Base-by-base conservation (phyloP, 2,329 filamentous ascomycete species). In the Calonectria pseudoturangicola region DNA sequence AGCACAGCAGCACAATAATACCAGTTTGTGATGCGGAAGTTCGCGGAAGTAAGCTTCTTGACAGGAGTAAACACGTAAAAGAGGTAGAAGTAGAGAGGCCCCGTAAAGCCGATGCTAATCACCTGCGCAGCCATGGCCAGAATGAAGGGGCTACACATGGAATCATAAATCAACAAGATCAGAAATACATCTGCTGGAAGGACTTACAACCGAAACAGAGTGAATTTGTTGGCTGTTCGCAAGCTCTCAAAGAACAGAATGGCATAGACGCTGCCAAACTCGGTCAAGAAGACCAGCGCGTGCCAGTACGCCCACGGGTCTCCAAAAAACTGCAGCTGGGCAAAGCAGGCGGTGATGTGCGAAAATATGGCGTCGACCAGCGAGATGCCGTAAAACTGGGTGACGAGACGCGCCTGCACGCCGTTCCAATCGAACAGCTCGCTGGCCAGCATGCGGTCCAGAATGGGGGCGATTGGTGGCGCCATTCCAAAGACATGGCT, bases 251-350 rank as follows among this genome's bases (percentile, higher is more conserved):
- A 47, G 62, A 80, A 39, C 4, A 81, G 25, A 16, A 83, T 74
- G 33, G 77, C 76, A 54, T 79, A 81, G 67, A 82, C 63, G 9
- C 77, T 75, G 30, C 73, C 77, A 63, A 74, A 80, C 3, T 83
- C 81, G 0, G 76, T 76, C 8, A 83, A 54, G 18, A 83, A 81
- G 13, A 81, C 71, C 7, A 82, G 41, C 3, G 75, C 74, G 18
- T 82, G 80, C 77, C 80, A 82, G 21, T 81, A 83, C 0, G 76
- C 73, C 12, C 41, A 28, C 0, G 68, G 63, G 9, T 79, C 73
- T 0, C 71, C 65, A n/a, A 73, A 75, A 48, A 81, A 78, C 16
- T 80, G 74, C 33, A 83, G 4, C 30, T 80, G 75, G 0, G 74
- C 71, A 60, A 82, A 83, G 0, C 73, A 75, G 13, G 75, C 66